Evolutionary conservation across 257 asterid species (phyloP).

Genomic region (Linaria vulgaris): DNA sequence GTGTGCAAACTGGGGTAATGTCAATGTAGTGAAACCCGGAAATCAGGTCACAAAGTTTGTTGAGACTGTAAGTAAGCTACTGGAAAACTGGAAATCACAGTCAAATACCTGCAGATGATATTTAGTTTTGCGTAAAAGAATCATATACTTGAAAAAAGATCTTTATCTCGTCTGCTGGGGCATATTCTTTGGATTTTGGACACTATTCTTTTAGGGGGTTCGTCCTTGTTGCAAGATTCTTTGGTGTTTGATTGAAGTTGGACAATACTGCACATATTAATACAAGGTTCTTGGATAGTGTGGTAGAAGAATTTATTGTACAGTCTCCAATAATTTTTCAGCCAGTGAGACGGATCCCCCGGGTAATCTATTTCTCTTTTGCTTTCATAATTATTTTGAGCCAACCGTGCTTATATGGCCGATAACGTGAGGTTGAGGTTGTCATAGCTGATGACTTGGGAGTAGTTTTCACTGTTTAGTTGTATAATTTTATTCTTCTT

Average conservation of each 20-base stretch:
- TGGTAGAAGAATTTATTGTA: conserved; percentile 6
- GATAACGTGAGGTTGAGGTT: not conserved
- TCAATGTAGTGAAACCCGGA: conserved; percentile 76
- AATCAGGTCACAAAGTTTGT: conserved; percentile 49
- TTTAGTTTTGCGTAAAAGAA: not conserved
- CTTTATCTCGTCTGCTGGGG: not conserved
- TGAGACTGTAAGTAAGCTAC: conserved; percentile 47
- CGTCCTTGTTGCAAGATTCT: conserved; percentile 21
- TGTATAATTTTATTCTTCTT: not conserved
- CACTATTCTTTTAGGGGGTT: conserved; percentile 36
- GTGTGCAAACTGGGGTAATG: conserved; percentile 84
- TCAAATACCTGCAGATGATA: conserved; percentile 62
- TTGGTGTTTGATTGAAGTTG: conserved; percentile 33
- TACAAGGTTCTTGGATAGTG: conserved; percentile 22
- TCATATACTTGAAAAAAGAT: not conserved
- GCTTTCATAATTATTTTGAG: not conserved
- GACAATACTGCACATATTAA: conserved; percentile 24
- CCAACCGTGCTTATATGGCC: not conserved
- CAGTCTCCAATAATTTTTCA: conserved; percentile 1
- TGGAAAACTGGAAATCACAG: conserved; percentile 45
- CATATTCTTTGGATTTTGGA: conserved; percentile 13
- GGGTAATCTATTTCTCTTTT: conserved; percentile 1
- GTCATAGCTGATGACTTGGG: conserved; percentile 3
- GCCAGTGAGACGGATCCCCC: conserved; percentile 1
- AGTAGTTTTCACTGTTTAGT: not conserved